These are phyloP conservation scores for Vitis hybrid DNA, from an alignment of 177 flowering plant species.

Conservation along the genomic window DNA sequence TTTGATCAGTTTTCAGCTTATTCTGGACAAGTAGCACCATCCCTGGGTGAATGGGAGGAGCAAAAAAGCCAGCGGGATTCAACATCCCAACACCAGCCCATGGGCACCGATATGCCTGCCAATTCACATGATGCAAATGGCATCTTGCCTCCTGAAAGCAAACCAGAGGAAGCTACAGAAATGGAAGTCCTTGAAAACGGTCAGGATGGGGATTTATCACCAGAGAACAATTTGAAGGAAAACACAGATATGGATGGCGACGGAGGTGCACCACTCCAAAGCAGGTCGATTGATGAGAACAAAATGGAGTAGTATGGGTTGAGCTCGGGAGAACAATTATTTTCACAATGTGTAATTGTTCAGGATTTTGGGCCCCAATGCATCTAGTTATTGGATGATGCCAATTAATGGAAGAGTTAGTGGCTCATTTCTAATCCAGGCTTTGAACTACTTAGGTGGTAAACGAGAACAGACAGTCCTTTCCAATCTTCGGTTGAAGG, in stretches of 20 bases:
- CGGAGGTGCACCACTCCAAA: constrained; percentile 9
- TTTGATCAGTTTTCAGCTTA: constrained; percentile 23
- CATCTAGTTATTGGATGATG: too few species aligned
- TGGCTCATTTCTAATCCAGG: too few species aligned
- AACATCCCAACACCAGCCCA: constrained; percentile 5
- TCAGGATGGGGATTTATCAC: constrained; percentile 11
- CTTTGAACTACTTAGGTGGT: too few species aligned
- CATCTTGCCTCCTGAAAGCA: constrained; percentile 14
- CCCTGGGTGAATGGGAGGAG: constrained; percentile 18
- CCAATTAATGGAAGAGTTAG: too few species aligned
- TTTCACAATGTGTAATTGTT: too few species aligned
- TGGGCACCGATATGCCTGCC: constrained; percentile 15
- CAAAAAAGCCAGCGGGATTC: constrained; percentile 13
- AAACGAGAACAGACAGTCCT: too few species aligned
- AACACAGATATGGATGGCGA: constrained; percentile 10
- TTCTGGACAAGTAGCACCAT: constrained; percentile 23
- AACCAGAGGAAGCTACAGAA: constrained; percentile 14
- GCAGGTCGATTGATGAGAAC: neutral
- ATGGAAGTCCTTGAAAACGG: constrained; percentile 16
- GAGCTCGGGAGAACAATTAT: too few species aligned
- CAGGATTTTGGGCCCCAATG: too few species aligned
- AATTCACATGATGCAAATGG: constrained; percentile 14
- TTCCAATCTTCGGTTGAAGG: too few species aligned
- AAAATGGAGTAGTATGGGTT: too few species aligned
- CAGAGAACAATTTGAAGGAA: constrained; percentile 9